Evolutionary conservation across 2,329 filamentous ascomycete species (phyloP), one percentile per base, ranked within the genome.

Genomic region (Nemania serpens): DNA sequence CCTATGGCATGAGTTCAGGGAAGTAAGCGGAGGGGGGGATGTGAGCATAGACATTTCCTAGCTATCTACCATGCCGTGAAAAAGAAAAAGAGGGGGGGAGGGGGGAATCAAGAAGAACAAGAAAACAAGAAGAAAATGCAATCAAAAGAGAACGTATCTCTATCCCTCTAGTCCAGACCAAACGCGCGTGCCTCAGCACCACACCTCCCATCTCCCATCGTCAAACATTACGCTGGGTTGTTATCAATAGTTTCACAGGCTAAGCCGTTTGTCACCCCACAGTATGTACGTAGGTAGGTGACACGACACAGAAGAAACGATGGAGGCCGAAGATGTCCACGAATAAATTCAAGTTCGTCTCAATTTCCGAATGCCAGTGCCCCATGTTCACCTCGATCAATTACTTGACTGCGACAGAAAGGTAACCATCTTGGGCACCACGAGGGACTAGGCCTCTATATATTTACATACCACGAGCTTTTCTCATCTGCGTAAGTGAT

Each of bases 301-400:
- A 29, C 25, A 36, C 37, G 13, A 18, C 41, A 51, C 47, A 25
- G 51, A 55, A 59, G 46, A 39, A 5, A 43, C 17, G 36, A 34
- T 5, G 20, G 20, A 33, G 22, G 12, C n/a, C 22, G 47, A 5
- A 20, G 2, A 45, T 29, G 25, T 29, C 25, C 25, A 29, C 7
- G 25, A 53, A 53, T 49, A 53, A 36, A 54, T 58, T 49, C 58
- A 61, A 17, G 58, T 52, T 58, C 25, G 25, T 7, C 25, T 36
- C 45, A 48, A 29, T 50, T 47, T 51, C 48, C 18, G 43, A 54
- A 50, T 46, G 39, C 45, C 7, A 7, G 25, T 7, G 25, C n/a
- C n/a, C 34, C 55, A 46, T 37, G 17, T 59, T 48, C 43, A 43
- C 37, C 43, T 25, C 20, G 12, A 51, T 37, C 36, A 42, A 36